phyloP scores from a whole-genome alignment of 169 alveolate genomes.

The Plasmodium fragile region DNA sequence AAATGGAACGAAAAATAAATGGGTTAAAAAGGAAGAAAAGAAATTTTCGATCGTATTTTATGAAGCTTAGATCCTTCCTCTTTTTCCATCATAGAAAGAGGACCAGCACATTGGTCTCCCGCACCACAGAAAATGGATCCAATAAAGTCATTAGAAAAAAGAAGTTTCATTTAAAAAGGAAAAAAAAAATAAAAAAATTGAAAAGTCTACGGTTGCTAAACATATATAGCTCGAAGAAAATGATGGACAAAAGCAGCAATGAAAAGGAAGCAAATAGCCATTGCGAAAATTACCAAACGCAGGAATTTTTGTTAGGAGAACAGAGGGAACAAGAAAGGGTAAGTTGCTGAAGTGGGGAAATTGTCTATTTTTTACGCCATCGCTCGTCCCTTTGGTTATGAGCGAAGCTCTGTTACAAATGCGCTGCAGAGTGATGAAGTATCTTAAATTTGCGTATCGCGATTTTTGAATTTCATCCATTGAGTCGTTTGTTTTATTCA shows the following conservation, averaged over 20 bases:
- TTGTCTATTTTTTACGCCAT: not conserved
- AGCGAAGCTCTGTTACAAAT: not conserved
- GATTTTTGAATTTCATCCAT: not conserved
- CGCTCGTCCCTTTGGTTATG: not conserved
- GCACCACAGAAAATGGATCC: conserved; percentile 3
- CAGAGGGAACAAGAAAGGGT: conserved; percentile 44
- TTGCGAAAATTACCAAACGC: conserved; percentile 3
- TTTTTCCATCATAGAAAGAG: conserved; percentile 22
- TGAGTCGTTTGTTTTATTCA: not conserved
- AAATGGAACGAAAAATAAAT: conserved; percentile 5
- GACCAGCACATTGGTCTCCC: not conserved
- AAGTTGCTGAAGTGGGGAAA: not conserved
- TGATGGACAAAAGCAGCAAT: not conserved
- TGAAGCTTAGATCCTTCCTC: conserved; percentile 24
- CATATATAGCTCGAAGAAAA: conserved; percentile 1
- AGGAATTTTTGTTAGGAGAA: conserved; percentile 25
- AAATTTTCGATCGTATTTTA: conserved; percentile 31
- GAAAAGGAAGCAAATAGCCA: not conserved
- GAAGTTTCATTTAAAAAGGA: conserved; percentile 22
- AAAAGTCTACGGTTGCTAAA: conserved; percentile 29
- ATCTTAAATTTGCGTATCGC: not conserved
- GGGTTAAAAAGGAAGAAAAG: not conserved
- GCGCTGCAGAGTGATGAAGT: not conserved
- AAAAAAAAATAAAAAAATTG: conserved; percentile 32
- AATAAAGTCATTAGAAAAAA: conserved; percentile 5